Evolutionary conservation across 495 filamentous ascomycete genomes (phyloP).

Genomic region (Aspergillus mulundensis): DNA sequence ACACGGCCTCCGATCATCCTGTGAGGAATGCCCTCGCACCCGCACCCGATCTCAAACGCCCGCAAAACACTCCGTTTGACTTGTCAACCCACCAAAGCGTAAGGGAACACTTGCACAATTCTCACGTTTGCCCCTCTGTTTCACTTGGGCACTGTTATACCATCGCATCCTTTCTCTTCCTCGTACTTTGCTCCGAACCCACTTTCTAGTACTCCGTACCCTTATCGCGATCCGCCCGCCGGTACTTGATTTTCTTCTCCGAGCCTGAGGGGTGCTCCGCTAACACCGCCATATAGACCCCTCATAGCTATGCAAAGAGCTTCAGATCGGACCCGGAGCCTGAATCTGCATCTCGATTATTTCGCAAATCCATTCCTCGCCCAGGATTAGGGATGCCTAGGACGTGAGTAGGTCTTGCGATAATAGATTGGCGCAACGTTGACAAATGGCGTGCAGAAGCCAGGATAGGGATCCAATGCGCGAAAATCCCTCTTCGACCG

Average conservation of each 20-base stretch:
- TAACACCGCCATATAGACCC: constrained; percentile 9
- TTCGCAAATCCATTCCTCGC: constrained; percentile 22
- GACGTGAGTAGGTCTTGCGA: constrained; percentile 26
- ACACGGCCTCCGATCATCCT: constrained; percentile 21
- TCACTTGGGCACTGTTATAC: neutral
- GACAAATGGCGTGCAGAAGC: constrained; percentile 6
- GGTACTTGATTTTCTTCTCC: neutral
- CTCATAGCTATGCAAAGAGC: constrained; percentile 33
- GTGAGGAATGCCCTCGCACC: constrained; percentile 16
- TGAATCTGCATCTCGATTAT: constrained; percentile 23
- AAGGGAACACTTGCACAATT: neutral
- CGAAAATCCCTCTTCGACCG: neutral
- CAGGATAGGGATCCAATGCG: constrained; percentile 10
- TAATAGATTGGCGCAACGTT: constrained; percentile 1
- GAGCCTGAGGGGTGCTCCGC: neutral
- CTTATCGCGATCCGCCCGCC: neutral
- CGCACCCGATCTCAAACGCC: constrained; percentile 10
- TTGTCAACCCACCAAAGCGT: neutral
- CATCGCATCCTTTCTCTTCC: neutral
- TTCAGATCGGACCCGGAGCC: constrained; percentile 12
- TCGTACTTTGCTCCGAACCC: too few species aligned
- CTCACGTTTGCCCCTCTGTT: neutral
- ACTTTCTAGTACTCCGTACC: neutral
- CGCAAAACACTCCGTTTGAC: constrained; percentile 3
- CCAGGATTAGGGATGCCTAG: constrained; percentile 24